Evolutionary conservation across 176 grass and related monocot species (phyloP).

Genomic region (Ensete ventricosum): DNA sequence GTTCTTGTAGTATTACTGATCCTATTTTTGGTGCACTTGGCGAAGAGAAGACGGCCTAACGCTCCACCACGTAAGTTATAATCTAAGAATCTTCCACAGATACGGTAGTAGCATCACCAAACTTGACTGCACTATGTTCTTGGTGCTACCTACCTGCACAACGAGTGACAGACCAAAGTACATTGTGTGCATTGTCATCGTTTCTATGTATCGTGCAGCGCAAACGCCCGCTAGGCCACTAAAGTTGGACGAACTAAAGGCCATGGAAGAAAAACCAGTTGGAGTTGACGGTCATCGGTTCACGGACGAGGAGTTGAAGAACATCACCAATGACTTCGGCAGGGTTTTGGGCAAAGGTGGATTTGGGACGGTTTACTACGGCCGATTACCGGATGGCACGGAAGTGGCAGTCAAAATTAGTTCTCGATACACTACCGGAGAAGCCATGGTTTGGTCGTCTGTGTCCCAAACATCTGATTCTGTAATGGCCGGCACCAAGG

Average conservation of each 20-base stretch:
- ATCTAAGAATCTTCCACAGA: too few species aligned
- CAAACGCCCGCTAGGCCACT: not conserved
- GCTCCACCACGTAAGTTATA: too few species aligned
- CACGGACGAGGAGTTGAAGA: not conserved
- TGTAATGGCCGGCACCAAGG: not conserved
- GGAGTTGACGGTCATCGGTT: not conserved
- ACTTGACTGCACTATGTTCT: too few species aligned
- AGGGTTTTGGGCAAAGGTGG: not conserved
- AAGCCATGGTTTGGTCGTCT: not conserved
- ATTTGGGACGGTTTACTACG: conserved; percentile 2
- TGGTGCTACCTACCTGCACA: too few species aligned
- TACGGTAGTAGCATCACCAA: too few species aligned
- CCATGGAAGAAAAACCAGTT: too few species aligned
- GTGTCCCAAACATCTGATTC: not conserved
- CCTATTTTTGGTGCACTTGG: not conserved
- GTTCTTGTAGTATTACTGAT: not conserved
- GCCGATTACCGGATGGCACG: not conserved
- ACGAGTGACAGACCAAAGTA: too few species aligned
- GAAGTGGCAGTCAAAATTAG: conserved; percentile 1
- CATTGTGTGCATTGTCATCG: too few species aligned
- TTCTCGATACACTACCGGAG: not conserved
- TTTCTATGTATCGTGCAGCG: not conserved
- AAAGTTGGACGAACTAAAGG: too few species aligned
- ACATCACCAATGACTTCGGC: not conserved
- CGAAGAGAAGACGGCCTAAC: too few species aligned